phyloP scores from a whole-genome alignment of 176 grass and related monocot species.

The Zoysia pacifica region DNA sequence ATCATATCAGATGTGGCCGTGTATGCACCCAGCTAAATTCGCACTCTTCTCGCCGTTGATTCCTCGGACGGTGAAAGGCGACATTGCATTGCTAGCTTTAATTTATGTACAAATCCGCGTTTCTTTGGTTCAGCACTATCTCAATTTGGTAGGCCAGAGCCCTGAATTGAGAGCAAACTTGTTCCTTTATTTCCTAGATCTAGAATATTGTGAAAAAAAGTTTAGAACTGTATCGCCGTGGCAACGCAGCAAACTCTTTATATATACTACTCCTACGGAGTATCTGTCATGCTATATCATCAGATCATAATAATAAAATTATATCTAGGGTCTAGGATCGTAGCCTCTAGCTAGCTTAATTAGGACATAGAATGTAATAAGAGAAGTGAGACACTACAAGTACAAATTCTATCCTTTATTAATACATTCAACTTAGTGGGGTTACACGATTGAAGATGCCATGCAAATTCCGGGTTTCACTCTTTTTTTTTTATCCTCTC shows the following conservation, averaged over 20 bases:
- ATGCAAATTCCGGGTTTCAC: constrained; percentile 1
- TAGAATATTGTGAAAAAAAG: background rate
- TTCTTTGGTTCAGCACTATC: constrained; percentile 33
- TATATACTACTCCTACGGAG: background rate
- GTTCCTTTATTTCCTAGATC: constrained; percentile 34
- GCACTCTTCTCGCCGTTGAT: constrained; percentile 45
- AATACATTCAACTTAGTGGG: background rate
- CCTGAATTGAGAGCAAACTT: background rate
- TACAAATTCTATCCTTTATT: constrained; percentile 8
- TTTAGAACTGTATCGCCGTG: background rate
- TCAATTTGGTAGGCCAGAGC: constrained; percentile 27
- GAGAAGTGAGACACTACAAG: constrained; percentile 4
- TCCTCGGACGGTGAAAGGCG: constrained; percentile 33
- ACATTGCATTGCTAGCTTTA: constrained; percentile 7
- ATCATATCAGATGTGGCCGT: constrained; percentile 10
- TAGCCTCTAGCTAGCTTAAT: constrained; percentile 18
- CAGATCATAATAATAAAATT: background rate
- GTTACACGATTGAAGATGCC: constrained; percentile 43
- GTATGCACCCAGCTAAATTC: constrained; percentile 17
- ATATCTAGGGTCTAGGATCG: constrained; percentile 1
- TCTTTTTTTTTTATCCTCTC: background rate
- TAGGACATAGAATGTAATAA: background rate
- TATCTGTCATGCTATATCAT: constrained; percentile 16
- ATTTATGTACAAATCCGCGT: background rate
- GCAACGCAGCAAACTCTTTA: background rate